Evolutionary conservation across 1,284 basidiomycete genomes (phyloP), one percentile per base, ranked within the genome.

Genomic region (Leccinum proliferum): DNA sequence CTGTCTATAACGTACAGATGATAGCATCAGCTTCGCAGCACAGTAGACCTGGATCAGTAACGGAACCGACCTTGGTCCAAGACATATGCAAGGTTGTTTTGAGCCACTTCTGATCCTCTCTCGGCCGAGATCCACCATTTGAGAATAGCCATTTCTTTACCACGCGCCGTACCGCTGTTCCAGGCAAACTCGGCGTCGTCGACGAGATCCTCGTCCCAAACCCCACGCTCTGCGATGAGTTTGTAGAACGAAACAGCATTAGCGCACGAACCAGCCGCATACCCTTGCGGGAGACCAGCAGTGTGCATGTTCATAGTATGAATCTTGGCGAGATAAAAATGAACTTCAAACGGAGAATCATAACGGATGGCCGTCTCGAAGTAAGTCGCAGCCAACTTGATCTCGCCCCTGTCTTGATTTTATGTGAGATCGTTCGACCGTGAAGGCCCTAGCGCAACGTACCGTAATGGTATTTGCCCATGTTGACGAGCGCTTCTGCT

Each of bases 81-180:
- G 62, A 96, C 83, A 73, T 89, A 97, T 0, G 96, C 97, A 10
- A 99, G 79, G 70, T 99, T 99, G 74, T 96, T 98, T 78, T 98
- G 96, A 2, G 94, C 96, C 43, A 89, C 83, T 75, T 99, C 96
- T 60, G 86, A 89, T 0, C 97, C 97, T 66, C 92, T 81, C 77
- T 99, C 97, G 5, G 94, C 94, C 41, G 94, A 90, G 60, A 97
- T 84, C 73, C 92, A 95, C 92, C 95, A 98, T 57, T 90, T 87
- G n/a, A 97, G 77, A 77, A 97, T 85, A 2, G 92, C 91, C 61
- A 83, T 79, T 67, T 92, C 87, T 69, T 83, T 85, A 32, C 83
- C 85, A 59, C 83, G 78, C 61, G 87, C 82, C 8, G 89, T 88
- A 2, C 86, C 90, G 5, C 83, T 79, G 68, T 83, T 81, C 92